Conservation (phyloP, 1,139 yeast species). For the Pichia sp. region DNA sequence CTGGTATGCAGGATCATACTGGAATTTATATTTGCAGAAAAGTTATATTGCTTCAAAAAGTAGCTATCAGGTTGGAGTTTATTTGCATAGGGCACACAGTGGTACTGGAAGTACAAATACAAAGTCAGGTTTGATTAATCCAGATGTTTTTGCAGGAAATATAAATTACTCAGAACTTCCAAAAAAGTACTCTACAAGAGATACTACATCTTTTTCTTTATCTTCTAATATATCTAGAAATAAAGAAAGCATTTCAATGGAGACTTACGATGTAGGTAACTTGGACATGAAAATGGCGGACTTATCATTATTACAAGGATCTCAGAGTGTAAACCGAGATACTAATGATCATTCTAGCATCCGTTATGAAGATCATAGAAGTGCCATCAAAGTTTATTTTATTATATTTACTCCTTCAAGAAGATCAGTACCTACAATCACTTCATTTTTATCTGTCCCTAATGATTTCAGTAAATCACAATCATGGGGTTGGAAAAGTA, state of each 20-base stretch:
- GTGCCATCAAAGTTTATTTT: slow-evolving; percentile 40
- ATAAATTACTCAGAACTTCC: slow-evolving; percentile 22
- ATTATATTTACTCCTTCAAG: slow-evolving; percentile 46
- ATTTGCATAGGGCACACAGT: slow-evolving; percentile 39
- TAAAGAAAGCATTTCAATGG: too few relatives aligned
- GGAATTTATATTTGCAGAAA: slow-evolving; percentile 48
- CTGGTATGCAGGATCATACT: slow-evolving; percentile 53
- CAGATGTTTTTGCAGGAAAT: slow-evolving; percentile 28
- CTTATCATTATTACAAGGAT: too few relatives aligned
- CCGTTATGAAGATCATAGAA: slow-evolving; percentile 38
- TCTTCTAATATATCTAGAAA: too few relatives aligned
- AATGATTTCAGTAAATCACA: slow-evolving; percentile 44
- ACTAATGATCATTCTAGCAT: slow-evolving; percentile 28
- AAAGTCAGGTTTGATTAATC: slow-evolving; percentile 32
- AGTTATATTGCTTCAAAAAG: slow-evolving; percentile 33
- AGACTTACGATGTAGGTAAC: too few relatives aligned
- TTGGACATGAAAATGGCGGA: too few relatives aligned
- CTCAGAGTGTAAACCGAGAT: too few relatives aligned
- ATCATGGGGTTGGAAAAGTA: slow-evolving; percentile 53
- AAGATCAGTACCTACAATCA: slow-evolving; percentile 35
- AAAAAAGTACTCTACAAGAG: slow-evolving; percentile 8
- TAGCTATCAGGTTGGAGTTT: slow-evolving; percentile 45
- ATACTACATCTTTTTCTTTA: too few relatives aligned
- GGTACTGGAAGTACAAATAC: slow-evolving; percentile 28
- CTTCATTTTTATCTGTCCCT: slow-evolving; percentile 45